phyloP scores from a whole-genome alignment of 1,139 yeast genomes.

The Yamadazyma atmosphaerica region DNA sequence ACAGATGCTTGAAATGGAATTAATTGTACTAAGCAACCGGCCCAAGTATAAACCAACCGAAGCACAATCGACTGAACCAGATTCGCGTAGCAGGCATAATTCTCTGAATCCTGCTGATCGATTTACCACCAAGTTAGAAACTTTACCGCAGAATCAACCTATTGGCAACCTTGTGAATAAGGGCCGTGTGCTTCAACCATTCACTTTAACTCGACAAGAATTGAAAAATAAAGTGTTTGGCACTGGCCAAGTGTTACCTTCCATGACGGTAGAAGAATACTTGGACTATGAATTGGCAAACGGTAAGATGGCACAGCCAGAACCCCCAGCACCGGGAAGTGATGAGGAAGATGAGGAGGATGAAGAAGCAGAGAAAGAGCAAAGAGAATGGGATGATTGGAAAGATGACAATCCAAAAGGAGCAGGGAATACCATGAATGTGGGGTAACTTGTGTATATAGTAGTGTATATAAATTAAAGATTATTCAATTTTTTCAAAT shows the following conservation, averaged over 20 bases:
- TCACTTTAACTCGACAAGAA: constrained; percentile 71
- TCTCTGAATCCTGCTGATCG: constrained; percentile 26
- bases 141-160: constrained; percentile 30
- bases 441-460: constrained; percentile 49
- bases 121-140: constrained; percentile 57
- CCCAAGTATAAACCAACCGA: constrained; percentile 24
- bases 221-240: constrained; percentile 72
- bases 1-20: constrained; percentile 58
- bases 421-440: constrained; percentile 84
- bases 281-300: constrained; percentile 80
- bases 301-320: constrained; percentile 72
- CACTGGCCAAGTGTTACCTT: constrained; percentile 90
- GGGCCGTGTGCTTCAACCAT: constrained; percentile 83
- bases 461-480: constrained; percentile 5
- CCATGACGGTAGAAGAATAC: constrained; percentile 93
- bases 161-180: constrained; percentile 49
- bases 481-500: constrained; percentile 10
- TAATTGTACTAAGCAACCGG: constrained; percentile 49
- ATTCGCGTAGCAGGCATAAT: not conserved
- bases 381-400: constrained; percentile 91
- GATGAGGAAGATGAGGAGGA: constrained; percentile 46
- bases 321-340: constrained; percentile 33
- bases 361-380: constrained; percentile 49
- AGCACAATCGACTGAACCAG: not conserved
- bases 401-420: constrained; percentile 85